Percentiles rank a stretch among this genome's conserved stretches.
Evolutionary conservation across 106 monocot genomes (phyloP).

Genomic region (Acorus gramineus): DNA sequence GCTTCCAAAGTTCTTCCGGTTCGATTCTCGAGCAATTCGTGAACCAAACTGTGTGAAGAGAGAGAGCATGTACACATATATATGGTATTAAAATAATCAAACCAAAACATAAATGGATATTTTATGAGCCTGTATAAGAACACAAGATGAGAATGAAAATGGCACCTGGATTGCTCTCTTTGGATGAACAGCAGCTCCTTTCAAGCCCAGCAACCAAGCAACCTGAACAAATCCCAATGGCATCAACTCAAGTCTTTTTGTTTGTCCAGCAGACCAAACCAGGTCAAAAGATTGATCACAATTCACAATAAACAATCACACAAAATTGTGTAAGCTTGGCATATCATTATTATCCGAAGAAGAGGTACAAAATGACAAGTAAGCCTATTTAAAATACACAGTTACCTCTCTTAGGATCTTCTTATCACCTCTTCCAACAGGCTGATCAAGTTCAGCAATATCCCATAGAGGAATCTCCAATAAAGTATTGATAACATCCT

Average conservation of each 20-base stretch:
- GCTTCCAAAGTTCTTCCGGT: slow-evolving; percentile 81
- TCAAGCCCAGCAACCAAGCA: slow-evolving; percentile 62
- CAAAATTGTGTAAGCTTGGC: no score
- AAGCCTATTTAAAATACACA: neutral
- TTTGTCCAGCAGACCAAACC: no score
- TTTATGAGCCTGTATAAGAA: neutral
- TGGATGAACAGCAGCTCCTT: slow-evolving; percentile 57
- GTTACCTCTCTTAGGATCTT: slow-evolving; percentile 92
- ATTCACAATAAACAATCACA: no score
- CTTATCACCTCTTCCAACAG: slow-evolving; percentile 85
- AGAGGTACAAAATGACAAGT: neutral
- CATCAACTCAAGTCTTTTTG: no score
- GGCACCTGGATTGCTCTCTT: slow-evolving; percentile 94
- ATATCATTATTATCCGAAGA: neutral
- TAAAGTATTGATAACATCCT: slow-evolving; percentile 75
- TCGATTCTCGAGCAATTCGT: slow-evolving; percentile 94
- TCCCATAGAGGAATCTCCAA: slow-evolving; percentile 85
- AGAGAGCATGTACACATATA: neutral
- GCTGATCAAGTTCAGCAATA: slow-evolving; percentile 63
- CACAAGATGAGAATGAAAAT: neutral
- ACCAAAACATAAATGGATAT: neutral
- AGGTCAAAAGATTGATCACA: neutral
- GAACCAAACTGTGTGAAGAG: slow-evolving; percentile 69
- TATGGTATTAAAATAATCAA: neutral
- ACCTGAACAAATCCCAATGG: slow-evolving; percentile 26